Evolutionary conservation across 2,329 filamentous ascomycete species (phyloP).

Genomic region (Paraphaeosphaeria minitans): DNA sequence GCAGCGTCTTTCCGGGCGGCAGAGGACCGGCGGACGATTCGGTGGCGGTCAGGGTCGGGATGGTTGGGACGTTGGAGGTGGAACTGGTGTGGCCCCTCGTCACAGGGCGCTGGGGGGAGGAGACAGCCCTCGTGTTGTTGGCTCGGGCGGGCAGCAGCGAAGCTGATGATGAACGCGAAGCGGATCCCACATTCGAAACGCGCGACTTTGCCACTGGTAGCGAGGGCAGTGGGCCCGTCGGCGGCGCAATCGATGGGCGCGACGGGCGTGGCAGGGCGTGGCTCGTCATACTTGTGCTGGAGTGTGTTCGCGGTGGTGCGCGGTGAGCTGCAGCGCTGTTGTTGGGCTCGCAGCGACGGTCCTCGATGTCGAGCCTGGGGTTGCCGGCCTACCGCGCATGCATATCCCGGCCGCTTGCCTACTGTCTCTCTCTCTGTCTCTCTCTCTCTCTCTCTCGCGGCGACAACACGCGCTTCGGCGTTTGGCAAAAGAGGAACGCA

Average conservation of each 20-base stretch:
- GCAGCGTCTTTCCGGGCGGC: slow-evolving; percentile 67
- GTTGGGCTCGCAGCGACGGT: slow-evolving; percentile 16
- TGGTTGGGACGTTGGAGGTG: slow-evolving; percentile 55
- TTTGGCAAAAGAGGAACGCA: neutral
- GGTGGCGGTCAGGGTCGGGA: slow-evolving; percentile 56
- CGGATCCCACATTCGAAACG: slow-evolving; percentile 53
- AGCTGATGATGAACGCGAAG: slow-evolving; percentile 27
- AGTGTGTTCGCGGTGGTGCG: slow-evolving; percentile 11
- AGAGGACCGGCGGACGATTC: slow-evolving; percentile 43
- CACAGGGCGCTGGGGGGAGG: slow-evolving; percentile 36
- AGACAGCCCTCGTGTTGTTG: slow-evolving; percentile 35
- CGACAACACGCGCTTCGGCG: slow-evolving; percentile 10
- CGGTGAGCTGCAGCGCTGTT: slow-evolving; percentile 11
- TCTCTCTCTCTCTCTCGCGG: no score
- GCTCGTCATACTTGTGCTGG: slow-evolving; percentile 50
- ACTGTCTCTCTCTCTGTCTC: neutral
- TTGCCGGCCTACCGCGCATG: slow-evolving; percentile 27
- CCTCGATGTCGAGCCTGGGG: slow-evolving; percentile 20
- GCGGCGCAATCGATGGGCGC: slow-evolving; percentile 66
- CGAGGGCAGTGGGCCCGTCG: slow-evolving; percentile 73
- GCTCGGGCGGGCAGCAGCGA: slow-evolving; percentile 38
- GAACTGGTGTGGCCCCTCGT: slow-evolving; percentile 35
- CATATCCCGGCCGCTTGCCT: slow-evolving; percentile 30
- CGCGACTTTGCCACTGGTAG: slow-evolving; percentile 75
- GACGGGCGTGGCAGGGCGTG: slow-evolving; percentile 71